Conservation (phyloP, 129 eudicot genomes). For the Sambucus nigra region DNA sequence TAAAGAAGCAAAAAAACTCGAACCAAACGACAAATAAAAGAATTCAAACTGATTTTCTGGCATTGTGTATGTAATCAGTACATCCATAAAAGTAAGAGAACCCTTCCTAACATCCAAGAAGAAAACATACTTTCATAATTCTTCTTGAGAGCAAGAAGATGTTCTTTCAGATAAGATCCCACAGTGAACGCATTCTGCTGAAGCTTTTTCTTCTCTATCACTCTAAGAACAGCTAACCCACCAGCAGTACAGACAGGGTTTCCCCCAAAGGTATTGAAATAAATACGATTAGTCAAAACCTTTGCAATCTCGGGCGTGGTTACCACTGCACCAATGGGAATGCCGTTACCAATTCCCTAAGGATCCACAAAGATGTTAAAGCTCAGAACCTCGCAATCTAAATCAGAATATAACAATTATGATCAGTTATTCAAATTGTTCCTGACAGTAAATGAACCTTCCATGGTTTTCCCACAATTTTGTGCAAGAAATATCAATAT, state of each 20-base stretch:
- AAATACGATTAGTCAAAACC: slow-evolving; percentile 35
- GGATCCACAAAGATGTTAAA: neutral
- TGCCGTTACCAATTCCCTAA: slow-evolving; percentile 77
- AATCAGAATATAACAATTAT: neutral
- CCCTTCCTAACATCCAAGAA: too few species aligned
- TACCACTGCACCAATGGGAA: slow-evolving; percentile 82
- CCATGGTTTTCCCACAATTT: neutral
- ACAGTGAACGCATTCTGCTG: slow-evolving; percentile 46
- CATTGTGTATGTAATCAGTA: too few species aligned
- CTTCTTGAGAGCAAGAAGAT: slow-evolving; percentile 38
- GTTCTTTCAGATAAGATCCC: slow-evolving; percentile 53
- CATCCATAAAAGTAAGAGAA: too few species aligned
- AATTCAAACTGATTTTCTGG: too few species aligned
- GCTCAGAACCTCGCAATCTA: neutral
- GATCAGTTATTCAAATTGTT: too few species aligned
- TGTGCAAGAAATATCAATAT: neutral
- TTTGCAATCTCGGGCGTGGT: slow-evolving; percentile 68
- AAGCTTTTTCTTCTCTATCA: slow-evolving; percentile 59
- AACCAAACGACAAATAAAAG: too few species aligned
- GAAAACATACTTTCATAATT: slow-evolving; percentile 62
- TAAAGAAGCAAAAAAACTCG: too few species aligned
- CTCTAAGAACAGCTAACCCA: slow-evolving; percentile 70
- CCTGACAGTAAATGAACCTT: neutral
- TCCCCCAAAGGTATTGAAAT: slow-evolving; percentile 69
- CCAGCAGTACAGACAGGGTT: slow-evolving; percentile 73